Percentiles rank a stretch among this genome's conserved stretches.
phyloP scores from a whole-genome alignment of 1,284 basidiomycete species.

The Moesziomyces sp. region DNA sequence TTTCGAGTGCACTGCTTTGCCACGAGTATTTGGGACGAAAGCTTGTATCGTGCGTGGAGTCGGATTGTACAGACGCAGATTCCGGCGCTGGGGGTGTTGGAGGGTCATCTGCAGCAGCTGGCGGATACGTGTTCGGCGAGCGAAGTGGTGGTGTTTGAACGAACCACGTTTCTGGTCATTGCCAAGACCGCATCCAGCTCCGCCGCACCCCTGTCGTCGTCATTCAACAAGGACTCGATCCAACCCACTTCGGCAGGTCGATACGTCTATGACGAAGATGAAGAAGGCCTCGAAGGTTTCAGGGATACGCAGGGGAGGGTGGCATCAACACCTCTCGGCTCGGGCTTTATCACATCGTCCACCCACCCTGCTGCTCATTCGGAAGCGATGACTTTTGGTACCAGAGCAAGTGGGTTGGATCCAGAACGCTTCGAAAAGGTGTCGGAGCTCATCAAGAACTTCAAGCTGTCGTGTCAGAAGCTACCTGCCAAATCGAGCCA shows the following conservation, averaged over 20 bases:
- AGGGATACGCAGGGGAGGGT: conserved; percentile 24
- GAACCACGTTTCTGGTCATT: conserved; percentile 96
- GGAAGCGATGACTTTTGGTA: not conserved
- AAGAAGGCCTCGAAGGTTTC: conserved; percentile 46
- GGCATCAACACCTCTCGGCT: conserved; percentile 10
- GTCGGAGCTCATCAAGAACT: conserved; percentile 92
- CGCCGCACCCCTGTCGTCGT: not conserved
- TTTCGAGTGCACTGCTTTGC: conserved; percentile 74
- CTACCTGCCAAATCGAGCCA: conserved; percentile 27
- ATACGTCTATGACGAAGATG: conserved; percentile 28
- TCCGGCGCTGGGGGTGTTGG: conserved; percentile 89
- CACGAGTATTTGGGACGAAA: conserved; percentile 99
- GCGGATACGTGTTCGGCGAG: conserved; percentile 85
- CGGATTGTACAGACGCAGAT: conserved; percentile 95
- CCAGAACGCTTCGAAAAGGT: conserved; percentile 92
- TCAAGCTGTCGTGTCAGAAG: conserved; percentile 82
- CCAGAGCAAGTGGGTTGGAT: conserved; percentile 70
- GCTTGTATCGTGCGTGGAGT: conserved; percentile 97
- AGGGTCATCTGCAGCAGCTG: conserved; percentile 84
- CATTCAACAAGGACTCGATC: conserved; percentile 63
- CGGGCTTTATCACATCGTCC: conserved; percentile 29
- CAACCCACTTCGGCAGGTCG: not conserved
- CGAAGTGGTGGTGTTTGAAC: conserved; percentile 95
- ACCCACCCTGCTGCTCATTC: conserved; percentile 1
- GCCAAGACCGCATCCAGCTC: conserved; percentile 63